A percentile compares a stretch with the other conserved stretches of the same genome.
phyloP scores from a whole-genome alignment of 257 asterid genomes.

The Solanum chiquidenum region DNA sequence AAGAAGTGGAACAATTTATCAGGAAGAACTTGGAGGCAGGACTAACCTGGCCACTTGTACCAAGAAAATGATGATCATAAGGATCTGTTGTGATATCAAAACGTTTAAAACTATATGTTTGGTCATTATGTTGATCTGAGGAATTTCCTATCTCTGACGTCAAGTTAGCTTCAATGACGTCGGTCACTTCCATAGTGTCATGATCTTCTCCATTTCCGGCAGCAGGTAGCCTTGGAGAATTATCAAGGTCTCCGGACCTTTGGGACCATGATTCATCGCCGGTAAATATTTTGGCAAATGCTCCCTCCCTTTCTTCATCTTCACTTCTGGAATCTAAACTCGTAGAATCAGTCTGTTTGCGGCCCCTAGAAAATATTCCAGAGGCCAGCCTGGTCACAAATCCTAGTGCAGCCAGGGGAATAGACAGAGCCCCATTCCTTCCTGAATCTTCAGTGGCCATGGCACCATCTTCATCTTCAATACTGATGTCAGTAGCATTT shows the following conservation, averaged over 20 bases:
- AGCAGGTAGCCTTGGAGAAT: conserved; percentile 24
- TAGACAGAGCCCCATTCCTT: conserved; percentile 62
- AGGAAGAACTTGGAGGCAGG: neutral
- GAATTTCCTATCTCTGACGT: conserved; percentile 26
- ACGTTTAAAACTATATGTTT: conserved; percentile 49
- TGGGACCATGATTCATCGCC: conserved; percentile 43
- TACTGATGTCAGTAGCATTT: conserved; percentile 33
- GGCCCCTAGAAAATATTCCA: conserved; percentile 84
- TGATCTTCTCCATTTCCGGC: conserved; percentile 28
- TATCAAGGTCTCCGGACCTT: conserved; percentile 26
- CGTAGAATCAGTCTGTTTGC: conserved; percentile 30
- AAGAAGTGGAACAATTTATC: neutral
- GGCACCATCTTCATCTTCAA: conserved; percentile 40
- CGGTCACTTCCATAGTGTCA: conserved; percentile 27
- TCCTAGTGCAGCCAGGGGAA: conserved; percentile 90
- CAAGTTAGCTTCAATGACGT: conserved; percentile 37
- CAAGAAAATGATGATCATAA: conserved; percentile 62
- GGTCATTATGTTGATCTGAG: conserved; percentile 15
- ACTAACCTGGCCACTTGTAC: conserved; percentile 65
- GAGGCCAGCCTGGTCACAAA: conserved; percentile 82
- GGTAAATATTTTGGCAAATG: conserved; percentile 12
- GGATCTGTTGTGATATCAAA: conserved; percentile 85
- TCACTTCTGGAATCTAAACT: conserved; percentile 41
- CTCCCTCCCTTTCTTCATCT: conserved; percentile 33
- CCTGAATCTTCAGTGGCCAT: conserved; percentile 49